Percentiles rank a stretch among this genome's conserved stretches.
phyloP scores from a whole-genome alignment of 345 rosid species.

The Lepidium sativum region DNA sequence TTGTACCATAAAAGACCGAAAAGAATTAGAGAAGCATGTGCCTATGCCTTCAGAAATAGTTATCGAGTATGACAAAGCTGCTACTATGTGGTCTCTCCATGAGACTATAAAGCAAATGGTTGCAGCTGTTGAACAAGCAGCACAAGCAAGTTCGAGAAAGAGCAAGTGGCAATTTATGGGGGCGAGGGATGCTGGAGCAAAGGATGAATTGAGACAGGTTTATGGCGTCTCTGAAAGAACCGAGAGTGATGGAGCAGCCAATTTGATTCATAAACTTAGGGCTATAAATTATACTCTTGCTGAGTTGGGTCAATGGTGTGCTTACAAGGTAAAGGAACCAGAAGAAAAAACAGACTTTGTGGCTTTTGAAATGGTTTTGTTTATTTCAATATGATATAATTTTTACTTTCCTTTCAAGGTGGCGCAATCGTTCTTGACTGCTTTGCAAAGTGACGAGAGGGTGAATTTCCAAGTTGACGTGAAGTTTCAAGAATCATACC shows the following conservation, averaged over 20 bases:
- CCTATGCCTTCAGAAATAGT: conserved; percentile 95
- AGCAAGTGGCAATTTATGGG: conserved; percentile 99
- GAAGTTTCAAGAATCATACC: conserved; percentile 90
- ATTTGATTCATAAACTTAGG: conserved; percentile 85
- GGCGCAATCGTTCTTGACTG: conserved; percentile 85
- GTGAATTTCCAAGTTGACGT: conserved; percentile 87
- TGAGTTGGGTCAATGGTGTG: conserved; percentile 99
- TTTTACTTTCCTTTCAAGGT: conserved; percentile 39
- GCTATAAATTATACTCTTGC: conserved; percentile 90
- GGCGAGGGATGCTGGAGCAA: conserved; percentile 98
- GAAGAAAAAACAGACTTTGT: background rate
- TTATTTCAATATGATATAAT: background rate
- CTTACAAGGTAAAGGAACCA: conserved; percentile 64
- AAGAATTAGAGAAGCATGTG: conserved; percentile 92
- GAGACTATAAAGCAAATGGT: conserved; percentile 92
- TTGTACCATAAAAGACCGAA: conserved; percentile 87
- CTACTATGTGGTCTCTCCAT: conserved; percentile 91
- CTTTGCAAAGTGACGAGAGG: conserved; percentile 90
- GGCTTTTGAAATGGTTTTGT: background rate
- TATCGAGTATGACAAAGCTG: conserved; percentile 91
- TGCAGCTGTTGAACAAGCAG: conserved; percentile 86
- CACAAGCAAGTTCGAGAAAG: conserved; percentile 70
- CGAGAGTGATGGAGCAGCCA: conserved; percentile 97
- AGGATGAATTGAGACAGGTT: conserved; percentile 89
- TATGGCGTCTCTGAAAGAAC: conserved; percentile 98